Conservation (phyloP, 208 protist species). For the Leishmania mexicana region DNA sequence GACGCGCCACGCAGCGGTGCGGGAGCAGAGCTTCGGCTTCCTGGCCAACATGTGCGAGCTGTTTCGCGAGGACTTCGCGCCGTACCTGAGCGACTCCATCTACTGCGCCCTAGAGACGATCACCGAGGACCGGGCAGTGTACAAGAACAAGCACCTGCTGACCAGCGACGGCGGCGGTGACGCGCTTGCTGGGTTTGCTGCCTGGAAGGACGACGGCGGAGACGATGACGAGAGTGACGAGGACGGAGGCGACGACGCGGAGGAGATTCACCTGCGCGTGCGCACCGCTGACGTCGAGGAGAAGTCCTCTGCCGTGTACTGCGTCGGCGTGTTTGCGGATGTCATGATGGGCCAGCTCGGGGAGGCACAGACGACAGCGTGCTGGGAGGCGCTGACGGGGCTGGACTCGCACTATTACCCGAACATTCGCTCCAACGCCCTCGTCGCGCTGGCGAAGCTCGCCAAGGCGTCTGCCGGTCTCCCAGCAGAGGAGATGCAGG, state of each 20-base stretch:
- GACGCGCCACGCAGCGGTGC: conserved; percentile 55
- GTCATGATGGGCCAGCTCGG: conserved; percentile 55
- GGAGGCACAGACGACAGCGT: conserved; percentile 45
- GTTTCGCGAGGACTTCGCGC: conserved; percentile 58
- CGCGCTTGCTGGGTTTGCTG: conserved; percentile 16
- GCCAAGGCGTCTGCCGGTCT: conserved; percentile 55
- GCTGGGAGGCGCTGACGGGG: conserved; percentile 50
- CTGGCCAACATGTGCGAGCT: conserved; percentile 82
- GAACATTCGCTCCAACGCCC: conserved; percentile 68
- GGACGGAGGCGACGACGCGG: conserved; percentile 53
- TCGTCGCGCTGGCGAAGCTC: conserved; percentile 66
- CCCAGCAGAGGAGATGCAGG: conserved; percentile 30
- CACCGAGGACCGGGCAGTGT: conserved; percentile 57
- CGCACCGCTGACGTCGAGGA: conserved; percentile 86
- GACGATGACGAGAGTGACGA: conserved; percentile 33
- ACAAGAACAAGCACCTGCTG: conserved; percentile 74
- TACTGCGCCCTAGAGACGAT: conserved; percentile 64
- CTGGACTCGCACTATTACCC: conserved; percentile 65
- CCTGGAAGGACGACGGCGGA: conserved; percentile 28
- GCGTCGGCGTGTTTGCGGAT: conserved; percentile 82
- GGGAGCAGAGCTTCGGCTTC: conserved; percentile 88
- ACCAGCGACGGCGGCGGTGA: conserved; percentile 32
- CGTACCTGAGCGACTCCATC: conserved; percentile 72
- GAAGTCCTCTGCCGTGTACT: conserved; percentile 81
- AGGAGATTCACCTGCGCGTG: conserved; percentile 72